Evolutionary conservation across 768 basidiomycete genomes (phyloP).

Genomic region (Kwoniella pini): DNA sequence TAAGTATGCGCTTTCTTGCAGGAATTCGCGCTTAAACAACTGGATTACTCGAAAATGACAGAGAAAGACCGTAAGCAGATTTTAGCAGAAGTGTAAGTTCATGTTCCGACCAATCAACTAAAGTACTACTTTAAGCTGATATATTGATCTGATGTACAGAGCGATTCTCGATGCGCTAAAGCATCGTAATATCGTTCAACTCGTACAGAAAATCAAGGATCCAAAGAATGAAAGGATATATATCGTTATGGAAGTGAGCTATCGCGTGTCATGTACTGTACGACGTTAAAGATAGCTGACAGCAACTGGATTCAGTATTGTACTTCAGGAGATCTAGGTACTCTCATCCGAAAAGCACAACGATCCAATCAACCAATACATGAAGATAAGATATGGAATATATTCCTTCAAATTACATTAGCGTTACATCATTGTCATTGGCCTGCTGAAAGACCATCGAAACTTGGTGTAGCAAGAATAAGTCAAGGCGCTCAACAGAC

Average conservation of each 20-base stretch:
- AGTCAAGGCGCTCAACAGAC: conserved; percentile 35
- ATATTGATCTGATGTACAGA: conserved; percentile 56
- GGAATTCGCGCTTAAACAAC: conserved; percentile 82
- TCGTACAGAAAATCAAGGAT: conserved; percentile 68
- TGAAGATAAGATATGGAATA: conserved; percentile 93
- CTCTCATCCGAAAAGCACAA: conserved; percentile 68
- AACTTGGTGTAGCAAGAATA: conserved; percentile 17
- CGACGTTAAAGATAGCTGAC: neutral
- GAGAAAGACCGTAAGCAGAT: conserved; percentile 96
- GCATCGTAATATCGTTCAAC: conserved; percentile 88
- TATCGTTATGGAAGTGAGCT: conserved; percentile 83
- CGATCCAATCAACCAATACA: conserved; percentile 66
- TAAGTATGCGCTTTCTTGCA: neutral
- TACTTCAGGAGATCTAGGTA: conserved; percentile 89
- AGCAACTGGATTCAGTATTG: conserved; percentile 64
- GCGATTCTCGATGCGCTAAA: conserved; percentile 95
- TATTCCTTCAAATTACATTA: conserved; percentile 87
- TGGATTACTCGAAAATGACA: conserved; percentile 96
- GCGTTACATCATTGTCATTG: conserved; percentile 93
- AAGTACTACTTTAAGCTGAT: neutral
- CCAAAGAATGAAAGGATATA: conserved; percentile 86
- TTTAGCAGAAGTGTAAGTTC: conserved; percentile 89
- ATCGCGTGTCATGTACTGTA: neutral
- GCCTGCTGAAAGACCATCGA: conserved; percentile 59
- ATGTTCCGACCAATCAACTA: neutral